A percentile compares a stretch with the other conserved stretches of the same genome.
Evolutionary conservation across 352 stramenopile genomes (phyloP).

Genomic region (Phytophthora podocarpi): DNA sequence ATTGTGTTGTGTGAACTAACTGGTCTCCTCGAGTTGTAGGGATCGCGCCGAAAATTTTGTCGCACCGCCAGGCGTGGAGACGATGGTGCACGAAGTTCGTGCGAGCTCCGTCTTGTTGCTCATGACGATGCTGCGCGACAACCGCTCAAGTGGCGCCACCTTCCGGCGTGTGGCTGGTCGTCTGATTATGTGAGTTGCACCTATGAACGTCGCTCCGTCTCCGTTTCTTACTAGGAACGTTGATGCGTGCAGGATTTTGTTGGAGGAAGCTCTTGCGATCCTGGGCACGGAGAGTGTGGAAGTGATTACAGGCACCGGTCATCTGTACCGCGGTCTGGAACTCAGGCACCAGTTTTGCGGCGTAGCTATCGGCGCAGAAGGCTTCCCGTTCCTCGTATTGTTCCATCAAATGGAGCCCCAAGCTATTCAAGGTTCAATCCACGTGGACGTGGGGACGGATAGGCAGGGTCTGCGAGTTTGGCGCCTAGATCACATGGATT

Average conservation of each 20-base stretch:
- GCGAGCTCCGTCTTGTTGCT: slow-evolving; percentile 49
- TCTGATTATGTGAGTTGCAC: slow-evolving; percentile 47
- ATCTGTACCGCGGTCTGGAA: slow-evolving; percentile 37
- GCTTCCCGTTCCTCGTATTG: slow-evolving; percentile 48
- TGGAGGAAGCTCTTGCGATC: slow-evolving; percentile 57
- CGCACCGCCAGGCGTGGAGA: slow-evolving; percentile 24
- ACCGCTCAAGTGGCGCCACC: slow-evolving; percentile 19
- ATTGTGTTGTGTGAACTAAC: background rate
- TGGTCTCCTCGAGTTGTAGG: slow-evolving; percentile 11
- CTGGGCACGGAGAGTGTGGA: slow-evolving; percentile 39
- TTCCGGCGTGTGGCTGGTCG: slow-evolving; percentile 50
- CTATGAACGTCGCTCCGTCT: background rate
- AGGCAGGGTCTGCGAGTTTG: slow-evolving; percentile 10
- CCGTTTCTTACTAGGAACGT: background rate
- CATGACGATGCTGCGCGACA: slow-evolving; percentile 55
- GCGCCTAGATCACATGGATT: slow-evolving; percentile 38
- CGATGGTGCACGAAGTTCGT: slow-evolving; percentile 51
- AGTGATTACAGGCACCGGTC: slow-evolving; percentile 37
- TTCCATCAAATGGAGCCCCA: slow-evolving; percentile 60
- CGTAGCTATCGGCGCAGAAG: slow-evolving; percentile 45
- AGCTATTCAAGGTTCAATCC: slow-evolving; percentile 40
- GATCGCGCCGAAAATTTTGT: slow-evolving; percentile 43
- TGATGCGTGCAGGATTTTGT: slow-evolving; percentile 40
- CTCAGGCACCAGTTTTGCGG: slow-evolving; percentile 38
- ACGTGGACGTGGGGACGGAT: slow-evolving; percentile 18